Base-by-base conservation (phyloP, 2,329 filamentous ascomycete genomes). In the Colletotrichum gloeosporioides region DNA sequence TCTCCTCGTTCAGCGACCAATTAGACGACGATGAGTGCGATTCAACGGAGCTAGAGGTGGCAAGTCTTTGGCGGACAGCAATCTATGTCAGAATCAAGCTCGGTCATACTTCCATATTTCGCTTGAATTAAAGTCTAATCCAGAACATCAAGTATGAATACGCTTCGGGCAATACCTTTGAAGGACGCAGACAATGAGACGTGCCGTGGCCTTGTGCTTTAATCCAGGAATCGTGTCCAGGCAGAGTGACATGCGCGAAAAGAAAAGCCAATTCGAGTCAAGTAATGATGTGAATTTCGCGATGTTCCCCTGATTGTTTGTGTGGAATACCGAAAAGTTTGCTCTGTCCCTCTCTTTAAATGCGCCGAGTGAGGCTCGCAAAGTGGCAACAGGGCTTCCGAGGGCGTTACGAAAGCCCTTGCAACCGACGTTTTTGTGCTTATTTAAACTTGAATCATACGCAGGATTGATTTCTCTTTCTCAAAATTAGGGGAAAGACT, bases 1-100 rank as follows among this genome's bases (percentile, higher is more conserved):
- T 53, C 6, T 53, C n/a, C 12, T 22, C 44, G 44, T 53, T 53
- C 44, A 53, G 44, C 44, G 44, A 22, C 44, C 44, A 53, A 53
- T 3, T n/a, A 2, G 18, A 8, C n/a, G 1, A 53, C 7, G n/a
- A 53, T 6, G n/a, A 22, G n/a, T 0, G n/a, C n/a, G 39, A 7
- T 49, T 6, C 39, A n/a, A 49, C 16, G 39, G 1, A 53, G n/a
- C 4, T 22, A 53, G 9, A 25, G 44, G 44, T 53, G 44, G 44
- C 6, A 6, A 53, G 44, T 22, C 44, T 22, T 53, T 12, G 44
- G 44, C 44, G n/a, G n/a, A 53, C n/a, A 53, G 1, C n/a, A 53
- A 8, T 0, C 0, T 22, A 0, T 53, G 44, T 22, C 10, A 22
- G 44, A 49, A 39, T 39, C 16, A 39, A 18, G 4, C 8, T 39